Evolutionary conservation across 1,139 yeast genomes (phyloP), one percentile per base, ranked within the genome.

Genomic region (Candida smagusa): DNA sequence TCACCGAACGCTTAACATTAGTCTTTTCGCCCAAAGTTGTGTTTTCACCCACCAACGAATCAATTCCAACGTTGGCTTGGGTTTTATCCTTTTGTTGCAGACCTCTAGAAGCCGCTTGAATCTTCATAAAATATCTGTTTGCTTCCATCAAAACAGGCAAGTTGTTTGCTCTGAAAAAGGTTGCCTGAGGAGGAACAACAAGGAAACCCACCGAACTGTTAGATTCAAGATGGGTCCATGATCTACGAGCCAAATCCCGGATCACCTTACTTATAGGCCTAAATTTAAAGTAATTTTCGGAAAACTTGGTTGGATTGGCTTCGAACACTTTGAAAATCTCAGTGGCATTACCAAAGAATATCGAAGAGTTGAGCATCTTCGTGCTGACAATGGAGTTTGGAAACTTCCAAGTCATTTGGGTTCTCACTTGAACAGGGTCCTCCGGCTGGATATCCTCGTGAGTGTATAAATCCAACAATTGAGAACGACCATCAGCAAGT

Each of bases 331-430:
- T 47, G 33, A 79, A 63, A 8, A 85, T 74, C 35, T 73, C 71
- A 13, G 63, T 61, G 31, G 49, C 44, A 8, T 84, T 74, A 42
- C 95, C 88, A 54, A 90, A 82, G 55, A 84, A 88, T 29, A 94
- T 84, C 37, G 81, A 78, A n/a, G 95, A 74, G 52, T 85, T 83
- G 40, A 88, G 67, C 37, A 90, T 61, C 43, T 79, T 80, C 8
- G 90, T 81, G 22, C 96, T 85, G 7, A 90, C 83, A 16, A 78
- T 75, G 2, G 89, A 65, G 46, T 79, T 77, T 28, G 97, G 95
- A 56, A 81, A 82, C 55, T 85, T 77, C 97, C 97, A 90, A 33
- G 86, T 69, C 81, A 94, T 73, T 48, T 90, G 94, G 35, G 94
- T 83, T 61, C 97, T 77, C 37, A 92, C 64, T 45, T 81, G 79